Conservation (phyloP, 768 basidiomycete species). For the Gymnopilus dilepis region DNA sequence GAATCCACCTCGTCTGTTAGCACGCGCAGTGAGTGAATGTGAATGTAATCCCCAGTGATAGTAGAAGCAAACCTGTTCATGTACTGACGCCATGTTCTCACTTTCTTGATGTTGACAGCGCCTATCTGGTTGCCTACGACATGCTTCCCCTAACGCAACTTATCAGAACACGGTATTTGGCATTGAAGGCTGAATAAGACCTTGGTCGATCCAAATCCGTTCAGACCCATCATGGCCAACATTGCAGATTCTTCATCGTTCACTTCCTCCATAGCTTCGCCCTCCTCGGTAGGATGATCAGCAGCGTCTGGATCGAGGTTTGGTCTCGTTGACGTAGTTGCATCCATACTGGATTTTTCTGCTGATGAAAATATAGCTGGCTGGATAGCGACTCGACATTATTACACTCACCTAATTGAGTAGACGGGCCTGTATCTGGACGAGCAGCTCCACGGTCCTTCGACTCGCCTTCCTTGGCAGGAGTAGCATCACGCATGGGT, state of each 20-base stretch:
- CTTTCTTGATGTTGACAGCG: slow-evolving; percentile 70
- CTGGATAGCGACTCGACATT: background rate
- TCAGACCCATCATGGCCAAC: slow-evolving; percentile 90
- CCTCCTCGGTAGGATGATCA: slow-evolving; percentile 43
- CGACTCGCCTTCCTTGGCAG: slow-evolving; percentile 17
- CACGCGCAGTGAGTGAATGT: slow-evolving; percentile 3
- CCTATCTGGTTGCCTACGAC: slow-evolving; percentile 87
- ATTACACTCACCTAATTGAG: slow-evolving; percentile 15
- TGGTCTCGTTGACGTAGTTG: slow-evolving; percentile 27
- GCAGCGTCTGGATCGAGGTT: slow-evolving; percentile 49
- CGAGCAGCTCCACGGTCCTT: slow-evolving; percentile 17
- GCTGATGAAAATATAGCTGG: background rate
- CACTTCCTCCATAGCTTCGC: slow-evolving; percentile 57
- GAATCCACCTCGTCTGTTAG: slow-evolving; percentile 80
- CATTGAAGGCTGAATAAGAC: slow-evolving; percentile 42
- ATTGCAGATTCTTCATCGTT: slow-evolving; percentile 79
- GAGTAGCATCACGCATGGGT: slow-evolving; percentile 10
- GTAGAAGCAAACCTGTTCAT: slow-evolving; percentile 84
- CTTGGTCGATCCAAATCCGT: slow-evolving; percentile 90
- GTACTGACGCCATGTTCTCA: slow-evolving; percentile 94
- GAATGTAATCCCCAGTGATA: background rate
- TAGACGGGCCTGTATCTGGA: slow-evolving; percentile 10
- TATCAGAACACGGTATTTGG: background rate
- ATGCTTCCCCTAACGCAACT: slow-evolving; percentile 63
- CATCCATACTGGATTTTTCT: slow-evolving; percentile 24